Conservation (phyloP, 106 monocot species). For the Platanthera zijinensis region DNA sequence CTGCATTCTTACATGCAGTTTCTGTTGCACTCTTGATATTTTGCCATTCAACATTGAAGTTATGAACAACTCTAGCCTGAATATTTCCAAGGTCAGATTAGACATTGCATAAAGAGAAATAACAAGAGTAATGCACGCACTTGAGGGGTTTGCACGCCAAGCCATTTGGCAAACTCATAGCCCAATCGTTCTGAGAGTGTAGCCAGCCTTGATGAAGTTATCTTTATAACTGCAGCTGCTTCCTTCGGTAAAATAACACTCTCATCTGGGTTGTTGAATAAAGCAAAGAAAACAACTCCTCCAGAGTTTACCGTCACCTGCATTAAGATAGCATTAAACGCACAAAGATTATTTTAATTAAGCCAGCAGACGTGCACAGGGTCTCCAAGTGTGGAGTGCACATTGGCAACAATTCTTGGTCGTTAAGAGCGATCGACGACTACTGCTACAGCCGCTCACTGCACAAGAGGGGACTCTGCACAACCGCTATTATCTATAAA, state of each 20-base stretch:
- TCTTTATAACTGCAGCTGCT: conserved; percentile 78
- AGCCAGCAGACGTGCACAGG: too few relatives aligned
- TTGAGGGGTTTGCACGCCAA: conserved; percentile 80
- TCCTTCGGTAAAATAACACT: conserved; percentile 27
- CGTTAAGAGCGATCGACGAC: too few relatives aligned
- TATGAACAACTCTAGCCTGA: conserved; percentile 81
- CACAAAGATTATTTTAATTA: neutral
- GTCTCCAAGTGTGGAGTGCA: too few relatives aligned
- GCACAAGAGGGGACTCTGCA: too few relatives aligned
- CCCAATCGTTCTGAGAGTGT: conserved; percentile 92
- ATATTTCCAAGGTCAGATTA: neutral
- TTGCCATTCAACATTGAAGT: conserved; percentile 68
- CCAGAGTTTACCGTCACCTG: conserved; percentile 94
- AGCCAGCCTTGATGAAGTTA: conserved; percentile 82
- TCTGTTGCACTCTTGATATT: conserved; percentile 70
- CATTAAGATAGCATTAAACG: neutral
- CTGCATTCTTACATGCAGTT: conserved; percentile 51
- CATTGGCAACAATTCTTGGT: too few relatives aligned
- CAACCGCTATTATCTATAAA: too few relatives aligned
- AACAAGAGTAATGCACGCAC: conserved; percentile 13
- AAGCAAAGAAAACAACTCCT: conserved; percentile 94
- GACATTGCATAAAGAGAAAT: neutral
- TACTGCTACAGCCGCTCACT: too few relatives aligned
- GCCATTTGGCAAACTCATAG: conserved; percentile 84
- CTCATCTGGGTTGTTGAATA: conserved; percentile 32